Conservation (phyloP, 2,329 filamentous ascomycete species). For the Drechmeria coniospora region DNA sequence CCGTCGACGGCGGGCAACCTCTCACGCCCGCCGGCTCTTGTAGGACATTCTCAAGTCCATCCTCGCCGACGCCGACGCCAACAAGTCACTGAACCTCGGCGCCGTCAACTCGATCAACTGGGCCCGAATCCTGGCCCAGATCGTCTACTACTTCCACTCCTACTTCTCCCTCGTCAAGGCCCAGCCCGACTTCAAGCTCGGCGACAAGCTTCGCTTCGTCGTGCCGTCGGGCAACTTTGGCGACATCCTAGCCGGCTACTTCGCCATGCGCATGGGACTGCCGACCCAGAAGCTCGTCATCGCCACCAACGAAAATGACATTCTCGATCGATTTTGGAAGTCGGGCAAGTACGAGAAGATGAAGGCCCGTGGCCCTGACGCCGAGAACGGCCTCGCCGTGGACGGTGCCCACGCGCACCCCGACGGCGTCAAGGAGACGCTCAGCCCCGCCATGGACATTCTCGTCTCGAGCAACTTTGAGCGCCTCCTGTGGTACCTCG, state of each 20-base stretch:
- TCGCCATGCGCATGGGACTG: conserved; percentile 79
- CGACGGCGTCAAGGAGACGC: conserved; percentile 74
- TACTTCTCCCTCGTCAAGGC: conserved; percentile 67
- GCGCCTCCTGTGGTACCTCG: conserved; percentile 83
- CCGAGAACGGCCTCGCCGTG: conserved; percentile 47
- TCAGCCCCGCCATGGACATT: conserved; percentile 95
- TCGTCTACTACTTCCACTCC: conserved; percentile 90
- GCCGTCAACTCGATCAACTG: conserved; percentile 97
- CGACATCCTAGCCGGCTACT: conserved; percentile 86
- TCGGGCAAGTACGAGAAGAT: conserved; percentile 83
- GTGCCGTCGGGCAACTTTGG: conserved; percentile 96
- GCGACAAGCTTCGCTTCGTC: conserved; percentile 64
- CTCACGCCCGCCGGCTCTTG: conserved; percentile 1
- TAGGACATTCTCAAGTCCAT: conserved; percentile 86
- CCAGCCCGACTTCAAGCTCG: conserved; percentile 43
- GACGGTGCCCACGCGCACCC: conserved; percentile 49
- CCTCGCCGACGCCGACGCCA: conserved; percentile 74
- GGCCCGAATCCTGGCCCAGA: conserved; percentile 88
- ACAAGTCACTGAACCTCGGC: conserved; percentile 67
- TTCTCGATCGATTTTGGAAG: conserved; percentile 89
- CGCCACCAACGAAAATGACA: conserved; percentile 95
- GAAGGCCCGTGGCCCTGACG: conserved; percentile 36
- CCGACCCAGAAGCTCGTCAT: conserved; percentile 79
- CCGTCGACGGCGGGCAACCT: no score
- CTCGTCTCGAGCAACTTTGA: conserved; percentile 95